A percentile compares a stretch with the other conserved stretches of the same genome.
Evolutionary conservation across 176 grass and related monocot genomes (phyloP).

Genomic region (Aegilops speltoides): DNA sequence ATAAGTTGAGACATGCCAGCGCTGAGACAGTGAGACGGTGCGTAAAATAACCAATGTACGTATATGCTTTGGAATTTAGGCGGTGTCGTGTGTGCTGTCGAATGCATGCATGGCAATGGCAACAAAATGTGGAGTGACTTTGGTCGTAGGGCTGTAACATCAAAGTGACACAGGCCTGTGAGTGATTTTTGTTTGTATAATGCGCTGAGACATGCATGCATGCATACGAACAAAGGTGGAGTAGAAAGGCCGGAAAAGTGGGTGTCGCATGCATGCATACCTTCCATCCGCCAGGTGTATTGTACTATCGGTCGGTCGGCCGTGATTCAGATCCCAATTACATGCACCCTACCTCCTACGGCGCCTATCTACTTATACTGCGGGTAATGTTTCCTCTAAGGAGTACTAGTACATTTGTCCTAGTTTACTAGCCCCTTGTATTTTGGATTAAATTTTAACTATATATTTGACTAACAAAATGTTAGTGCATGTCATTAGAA

Average conservation of each 20-base stretch:
- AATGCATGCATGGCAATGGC: not conserved
- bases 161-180: not conserved
- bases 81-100: not conserved
- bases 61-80: not conserved
- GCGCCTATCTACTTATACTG: not conserved
- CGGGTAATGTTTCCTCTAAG: too few relatives aligned
- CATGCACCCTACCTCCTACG: not conserved
- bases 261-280: not conserved
- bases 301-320: not conserved
- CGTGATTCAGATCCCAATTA: not conserved
- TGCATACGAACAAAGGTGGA: not conserved
- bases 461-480: too few relatives aligned
- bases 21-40: not conserved
- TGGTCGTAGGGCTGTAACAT: not conserved
- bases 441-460: too few relatives aligned
- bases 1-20: not conserved
- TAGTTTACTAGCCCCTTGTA: too few relatives aligned
- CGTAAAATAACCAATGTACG: not conserved
- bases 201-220: not conserved
- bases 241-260: not conserved
- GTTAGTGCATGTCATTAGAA: too few relatives aligned
- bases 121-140: not conserved
- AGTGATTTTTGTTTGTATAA: not conserved
- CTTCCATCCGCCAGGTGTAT: constrained; percentile 6
- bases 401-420: too few relatives aligned